Evolutionary conservation across 257 asterid species (phyloP), one percentile per base, ranked within the genome.

Genomic region (Primulina eburnea): DNA sequence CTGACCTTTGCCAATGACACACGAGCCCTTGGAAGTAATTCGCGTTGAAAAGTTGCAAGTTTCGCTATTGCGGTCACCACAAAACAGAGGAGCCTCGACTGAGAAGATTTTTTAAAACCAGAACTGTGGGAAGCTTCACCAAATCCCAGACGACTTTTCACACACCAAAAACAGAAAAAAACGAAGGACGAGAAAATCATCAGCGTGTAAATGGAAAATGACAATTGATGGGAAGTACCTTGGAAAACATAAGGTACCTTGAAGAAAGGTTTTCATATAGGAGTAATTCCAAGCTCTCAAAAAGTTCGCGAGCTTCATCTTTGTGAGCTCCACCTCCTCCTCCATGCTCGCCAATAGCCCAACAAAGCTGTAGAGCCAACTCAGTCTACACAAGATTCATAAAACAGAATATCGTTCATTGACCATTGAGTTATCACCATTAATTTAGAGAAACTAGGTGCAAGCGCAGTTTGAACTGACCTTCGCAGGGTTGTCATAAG

Each of bases 321-420:
- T 88, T 90, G 80, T 85, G 92, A 72, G 93, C 77, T 67, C 70
- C 87, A 67, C 98, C 98, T 30, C 98, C 98, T 2, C 96, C 98
- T 71, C 98, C 98, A 78, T 87, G 78, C 81, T 92, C 98, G 71
- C 98, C 98, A 43, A 92, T 87, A 47, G 97, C 98, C 98, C 98
- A 92, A 75, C 98, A 90, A 64, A 92, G 81, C 73, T 92, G 98
- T 79, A 92, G 78, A 77, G 94, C 95, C 80, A 92, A 73, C 81
- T 92, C 98, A 64, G 89, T 84, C 96, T 92, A 86, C 52, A 75
- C 80, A 79, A 75, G 53, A 78, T 40, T 24, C 65, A 76, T 64
- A 64, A 38, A 61, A 35, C 9, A 26, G 32, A 35, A 61, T 30
- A 34, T 67, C 28, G 56, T 50, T 58, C 14, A 61, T 63, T 53